A percentile compares a stretch with the other conserved stretches of the same genome.
Conservation (phyloP, 441 rosid species). For the Rhodomyrtus psidioides region DNA sequence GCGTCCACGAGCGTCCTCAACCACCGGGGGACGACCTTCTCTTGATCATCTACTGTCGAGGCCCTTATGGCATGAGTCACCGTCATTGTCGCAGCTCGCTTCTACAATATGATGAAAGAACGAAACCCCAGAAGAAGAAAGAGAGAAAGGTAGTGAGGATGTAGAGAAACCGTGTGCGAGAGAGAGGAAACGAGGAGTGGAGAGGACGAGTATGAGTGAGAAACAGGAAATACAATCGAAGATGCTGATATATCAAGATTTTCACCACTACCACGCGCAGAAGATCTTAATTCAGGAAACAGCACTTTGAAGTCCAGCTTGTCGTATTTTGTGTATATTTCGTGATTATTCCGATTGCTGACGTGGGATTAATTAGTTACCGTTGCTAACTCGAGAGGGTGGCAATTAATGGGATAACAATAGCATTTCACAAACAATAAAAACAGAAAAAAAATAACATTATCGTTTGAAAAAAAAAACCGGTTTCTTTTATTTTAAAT, state of each 20-base stretch:
- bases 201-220: too few relatives aligned
- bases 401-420: too few relatives aligned
- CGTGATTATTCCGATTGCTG: not conserved
- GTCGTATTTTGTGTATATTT: not conserved
- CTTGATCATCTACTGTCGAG: not conserved
- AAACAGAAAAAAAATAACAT: too few relatives aligned
- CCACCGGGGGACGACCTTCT: not conserved
- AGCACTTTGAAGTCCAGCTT: not conserved
- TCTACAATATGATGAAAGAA: not conserved
- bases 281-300: not conserved
- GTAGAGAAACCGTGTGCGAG: not conserved
- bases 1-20: not conserved
- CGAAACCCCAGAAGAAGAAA: not conserved
- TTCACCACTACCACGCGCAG: too few relatives aligned
- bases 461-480: too few relatives aligned
- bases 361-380: too few relatives aligned
- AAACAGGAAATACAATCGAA: not conserved
- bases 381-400: too few relatives aligned
- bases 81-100: not conserved
- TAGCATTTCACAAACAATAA: too few relatives aligned
- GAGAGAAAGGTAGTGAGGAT: not conserved
- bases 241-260: not conserved
- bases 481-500: too few relatives aligned
- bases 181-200: not conserved
- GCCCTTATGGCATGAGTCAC: not conserved